Evolutionary conservation across 2,329 filamentous ascomycete species (phyloP).

Genomic region (Fusarium globosum): DNA sequence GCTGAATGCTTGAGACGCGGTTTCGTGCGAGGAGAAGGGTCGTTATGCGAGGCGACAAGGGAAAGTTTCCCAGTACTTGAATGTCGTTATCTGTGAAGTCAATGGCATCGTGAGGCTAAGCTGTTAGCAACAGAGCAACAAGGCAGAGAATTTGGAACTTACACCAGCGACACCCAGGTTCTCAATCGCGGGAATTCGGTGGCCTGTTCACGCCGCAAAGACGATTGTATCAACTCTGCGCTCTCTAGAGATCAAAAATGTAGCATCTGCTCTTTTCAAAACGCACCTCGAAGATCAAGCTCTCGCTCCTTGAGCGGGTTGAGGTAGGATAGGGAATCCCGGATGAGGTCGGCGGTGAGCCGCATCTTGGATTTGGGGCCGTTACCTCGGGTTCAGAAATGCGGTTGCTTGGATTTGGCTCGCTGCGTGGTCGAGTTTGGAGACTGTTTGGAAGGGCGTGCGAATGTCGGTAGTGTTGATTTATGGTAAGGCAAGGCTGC

Average conservation of each 20-base stretch:
- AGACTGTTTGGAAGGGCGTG: not conserved
- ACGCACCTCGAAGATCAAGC: conserved; percentile 98
- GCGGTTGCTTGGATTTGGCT: not conserved
- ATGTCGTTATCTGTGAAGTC: conserved; percentile 99
- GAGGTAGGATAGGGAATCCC: conserved; percentile 95
- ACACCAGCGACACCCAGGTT: conserved; percentile 96
- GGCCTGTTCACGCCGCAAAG: conserved; percentile 75
- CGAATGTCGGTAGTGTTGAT: conserved; percentile 22
- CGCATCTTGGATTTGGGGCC: conserved; percentile 72
- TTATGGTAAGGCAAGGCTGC: conserved; percentile 47
- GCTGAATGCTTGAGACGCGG: conserved; percentile 84
- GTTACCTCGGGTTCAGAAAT: conserved; percentile 41
- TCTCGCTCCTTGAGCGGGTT: conserved; percentile 99
- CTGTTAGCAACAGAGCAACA: conserved; percentile 5
- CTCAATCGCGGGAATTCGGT: conserved; percentile 97
- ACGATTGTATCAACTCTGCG: conserved; percentile 85
- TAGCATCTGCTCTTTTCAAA: conserved; percentile 97
- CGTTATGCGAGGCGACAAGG: conserved; percentile 86
- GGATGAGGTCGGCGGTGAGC: conserved; percentile 94
- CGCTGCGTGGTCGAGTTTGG: not conserved
- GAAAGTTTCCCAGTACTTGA: conserved; percentile 88
- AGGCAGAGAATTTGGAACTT: conserved; percentile 53
- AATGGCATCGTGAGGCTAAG: conserved; percentile 93
- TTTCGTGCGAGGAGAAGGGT: conserved; percentile 92
- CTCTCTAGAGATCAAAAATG: conserved; percentile 62